These are phyloP conservation scores for Catharanthus roseus DNA, from an alignment of 257 asterid species.

Conservation along the genomic window DNA sequence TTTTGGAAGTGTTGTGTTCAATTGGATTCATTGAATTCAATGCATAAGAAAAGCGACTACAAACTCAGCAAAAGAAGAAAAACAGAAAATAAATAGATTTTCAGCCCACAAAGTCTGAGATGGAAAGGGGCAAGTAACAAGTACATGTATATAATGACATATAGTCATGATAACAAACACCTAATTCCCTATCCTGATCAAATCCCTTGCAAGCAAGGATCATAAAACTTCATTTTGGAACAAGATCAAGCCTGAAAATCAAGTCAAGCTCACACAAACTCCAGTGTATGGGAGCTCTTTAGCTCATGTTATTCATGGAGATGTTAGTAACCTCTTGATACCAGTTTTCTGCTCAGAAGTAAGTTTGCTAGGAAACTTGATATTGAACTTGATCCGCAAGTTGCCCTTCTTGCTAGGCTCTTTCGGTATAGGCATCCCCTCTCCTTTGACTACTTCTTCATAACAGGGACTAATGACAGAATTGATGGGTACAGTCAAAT, in stretches of 20 bases:
- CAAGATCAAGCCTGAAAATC: not conserved
- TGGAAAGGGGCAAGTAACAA: not conserved
- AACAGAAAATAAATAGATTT: not conserved
- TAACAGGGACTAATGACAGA: conserved; percentile 58
- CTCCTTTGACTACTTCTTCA: conserved; percentile 77
- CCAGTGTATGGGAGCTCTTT: not conserved
- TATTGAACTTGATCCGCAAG: conserved; percentile 62
- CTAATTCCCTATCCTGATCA: not conserved
- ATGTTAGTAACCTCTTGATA: conserved; percentile 54
- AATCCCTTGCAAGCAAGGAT: not conserved
- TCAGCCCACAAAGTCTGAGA: not conserved
- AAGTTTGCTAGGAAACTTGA: conserved; percentile 79
- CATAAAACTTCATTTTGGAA: not conserved
- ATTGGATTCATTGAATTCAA: too few species aligned
- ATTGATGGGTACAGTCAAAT: conserved; percentile 52
- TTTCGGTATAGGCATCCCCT: conserved; percentile 92
- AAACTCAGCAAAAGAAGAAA: not conserved
- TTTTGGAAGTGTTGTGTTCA: too few species aligned
- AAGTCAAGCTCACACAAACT: not conserved
- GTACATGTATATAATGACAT: not conserved
- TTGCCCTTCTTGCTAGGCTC: conserved; percentile 83
- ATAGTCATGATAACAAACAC: not conserved
- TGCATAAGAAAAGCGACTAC: too few species aligned
- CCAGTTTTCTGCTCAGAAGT: conserved; percentile 86
- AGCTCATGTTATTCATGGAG: conserved; percentile 28